Evolutionary conservation across 208 protist species (phyloP), one percentile per base, ranked within the genome.

Genomic region (Crithidia fasciculata): DNA sequence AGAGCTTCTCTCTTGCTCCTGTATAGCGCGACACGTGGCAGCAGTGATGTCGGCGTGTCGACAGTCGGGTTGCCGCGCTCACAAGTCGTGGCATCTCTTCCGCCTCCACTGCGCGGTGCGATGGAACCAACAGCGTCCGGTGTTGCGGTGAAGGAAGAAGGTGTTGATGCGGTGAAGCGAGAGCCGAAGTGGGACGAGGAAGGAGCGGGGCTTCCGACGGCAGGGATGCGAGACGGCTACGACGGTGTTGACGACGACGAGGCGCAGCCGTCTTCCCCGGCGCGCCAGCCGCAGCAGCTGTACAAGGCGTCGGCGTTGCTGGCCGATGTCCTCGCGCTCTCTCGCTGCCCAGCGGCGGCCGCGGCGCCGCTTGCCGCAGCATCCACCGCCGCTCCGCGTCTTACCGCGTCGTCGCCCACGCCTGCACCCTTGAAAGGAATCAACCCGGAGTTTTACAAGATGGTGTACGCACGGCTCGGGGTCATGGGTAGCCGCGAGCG

Each of bases 391-490:
- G 73, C 45, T 8, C 63, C 72, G 45, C 61, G 28, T 28, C 50
- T 66, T 47, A 62, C 60, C 19, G 54, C 71, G 10, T 60, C 82
- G 0, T 71, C 55, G 3, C 67, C 69, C 39, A 54, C 74, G 4
- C 72, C 45, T 8, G 58, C 72, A 40, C 61, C 65, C 37, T 68
- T 89, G 19, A 53, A 52, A 18, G 82, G 86, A 0, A 69, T 96
- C 5, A 70, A 88, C 67, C 59, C 87, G 10, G 66, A 65, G 13
- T 96, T 86, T 59, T 96, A 88, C 81, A 75, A 83, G 13, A 93
- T 96, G 91, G 87, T 93, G 47, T 90, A 96, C 74, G 89, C 91
- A 5, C 84, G 91, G 2, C 75, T 96, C 16, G 87, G 87, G 41
- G 80, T 94, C 19, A 83, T 96, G 74, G 87, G 91, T 5, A 80